Conservation (phyloP, 2,329 filamentous ascomycete species). For the Phyllosticta citriasiana region DNA sequence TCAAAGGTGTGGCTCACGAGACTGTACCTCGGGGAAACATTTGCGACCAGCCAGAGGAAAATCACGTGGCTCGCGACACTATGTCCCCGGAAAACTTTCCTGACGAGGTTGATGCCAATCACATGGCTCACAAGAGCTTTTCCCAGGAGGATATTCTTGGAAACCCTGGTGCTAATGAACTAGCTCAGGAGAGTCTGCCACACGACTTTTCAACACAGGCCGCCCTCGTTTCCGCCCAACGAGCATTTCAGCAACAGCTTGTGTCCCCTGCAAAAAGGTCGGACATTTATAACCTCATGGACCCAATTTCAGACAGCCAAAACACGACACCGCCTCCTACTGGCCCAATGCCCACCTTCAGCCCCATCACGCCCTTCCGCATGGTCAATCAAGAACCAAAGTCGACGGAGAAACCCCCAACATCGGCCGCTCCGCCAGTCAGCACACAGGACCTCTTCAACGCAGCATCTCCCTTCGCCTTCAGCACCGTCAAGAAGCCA, state of each 20-base stretch:
- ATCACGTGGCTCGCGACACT: no score
- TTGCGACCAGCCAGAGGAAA: no score
- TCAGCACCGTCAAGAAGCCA: slow-evolving; percentile 33
- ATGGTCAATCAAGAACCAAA: slow-evolving; percentile 11
- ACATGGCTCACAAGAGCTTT: no score
- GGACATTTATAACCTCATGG: background rate
- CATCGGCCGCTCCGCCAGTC: slow-evolving; percentile 17
- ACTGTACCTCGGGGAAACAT: no score
- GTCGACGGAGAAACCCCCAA: slow-evolving; percentile 13
- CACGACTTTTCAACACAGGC: slow-evolving; percentile 26
- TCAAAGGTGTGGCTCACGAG: no score
- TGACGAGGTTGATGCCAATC: no score
- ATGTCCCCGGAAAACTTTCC: no score
- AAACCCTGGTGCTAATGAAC: background rate
- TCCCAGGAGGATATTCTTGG: no score
- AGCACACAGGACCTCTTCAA: slow-evolving; percentile 37
- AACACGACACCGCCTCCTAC: background rate
- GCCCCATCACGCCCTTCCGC: slow-evolving; percentile 12
- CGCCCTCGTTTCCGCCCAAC: slow-evolving; percentile 24
- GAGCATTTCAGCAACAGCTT: slow-evolving; percentile 23
- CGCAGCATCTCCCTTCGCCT: slow-evolving; percentile 30
- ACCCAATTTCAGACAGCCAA: background rate
- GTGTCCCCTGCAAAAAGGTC: background rate
- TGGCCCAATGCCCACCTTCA: background rate
- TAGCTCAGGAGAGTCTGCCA: background rate